Evolutionary conservation across 768 basidiomycete species (phyloP), one percentile per base, ranked within the genome.

Genomic region (Tylopilus subfusipes): DNA sequence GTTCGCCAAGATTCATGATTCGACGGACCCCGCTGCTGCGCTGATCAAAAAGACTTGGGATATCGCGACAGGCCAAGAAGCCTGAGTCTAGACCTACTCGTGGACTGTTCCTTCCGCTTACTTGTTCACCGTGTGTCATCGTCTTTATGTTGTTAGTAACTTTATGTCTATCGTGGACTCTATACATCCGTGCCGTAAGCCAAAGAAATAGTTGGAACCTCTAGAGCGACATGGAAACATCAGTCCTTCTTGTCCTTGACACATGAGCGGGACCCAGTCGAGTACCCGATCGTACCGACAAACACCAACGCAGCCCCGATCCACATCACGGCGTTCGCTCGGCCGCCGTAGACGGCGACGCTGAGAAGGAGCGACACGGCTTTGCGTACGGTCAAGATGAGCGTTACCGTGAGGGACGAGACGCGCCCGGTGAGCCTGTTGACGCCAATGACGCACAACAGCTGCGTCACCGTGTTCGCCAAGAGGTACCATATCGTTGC

Each of bases 391-490:
- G 87, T 88, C 39, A 92, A 77, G 24, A 91, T 78, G 51, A 93
- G 84, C 4, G 87, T 90, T 18, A 93, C 90, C 1, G 82, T 87
- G 38, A 93, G 76, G 11, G 86, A 78, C 47, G 81, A 82, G 7
- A 91, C 86, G 43, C 83, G 80, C 1, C 85, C 84, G 0, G 92
- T 92, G 56, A 98, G 78, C 44, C 90, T 78, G 68, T 97, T 85
- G 42, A 96, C 94, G 30, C 94, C 94, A 0, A 90, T 76, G 16
- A 88, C 85, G 71, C 94, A 98, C 9, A 95, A 56, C 5, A 93
- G 77, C 66, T 94, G 92, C 0, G 93, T 95, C 36, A 85, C 52
- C 10, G 93, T 86, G 72, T 95, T 96, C 31, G 90, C 69, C 16
- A 80, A 63, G 38, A 98, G 79, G 5, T 86, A 80, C 14, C 85